These are phyloP conservation scores for Gypsophila paniculata DNA, from an alignment of 179 eudicot genomes.

Conservation along the genomic window DNA sequence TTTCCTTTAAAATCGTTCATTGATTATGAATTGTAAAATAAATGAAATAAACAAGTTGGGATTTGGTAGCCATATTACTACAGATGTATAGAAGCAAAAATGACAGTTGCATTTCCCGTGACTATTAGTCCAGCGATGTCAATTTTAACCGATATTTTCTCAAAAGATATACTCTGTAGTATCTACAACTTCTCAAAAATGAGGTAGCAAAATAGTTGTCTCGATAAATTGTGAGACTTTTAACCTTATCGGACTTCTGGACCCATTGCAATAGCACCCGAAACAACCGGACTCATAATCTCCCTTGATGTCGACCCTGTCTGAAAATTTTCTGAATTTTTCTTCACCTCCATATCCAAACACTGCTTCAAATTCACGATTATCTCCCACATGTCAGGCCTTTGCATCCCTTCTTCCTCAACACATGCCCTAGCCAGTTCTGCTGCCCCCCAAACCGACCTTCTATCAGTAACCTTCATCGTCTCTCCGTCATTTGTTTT, in stretches of 20 bases:
- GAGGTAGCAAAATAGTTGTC: too few relatives aligned
- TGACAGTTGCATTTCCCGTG: too few relatives aligned
- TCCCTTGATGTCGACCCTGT: not conserved
- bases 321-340: not conserved
- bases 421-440: conserved; percentile 3
- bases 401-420: not conserved
- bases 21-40: too few relatives aligned
- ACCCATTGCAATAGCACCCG: not conserved
- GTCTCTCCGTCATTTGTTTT: not conserved
- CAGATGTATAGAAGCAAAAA: too few relatives aligned
- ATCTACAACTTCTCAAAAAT: too few relatives aligned
- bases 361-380: not conserved
- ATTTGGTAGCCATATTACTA: too few relatives aligned
- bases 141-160: not conserved
- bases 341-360: conserved; percentile 3
- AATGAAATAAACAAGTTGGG: too few relatives aligned
- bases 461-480: not conserved
- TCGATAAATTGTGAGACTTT: too few relatives aligned
- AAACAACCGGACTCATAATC: not conserved
- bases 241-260: not conserved
- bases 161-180: not conserved
- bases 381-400: conserved; percentile 9
- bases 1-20: too few relatives aligned
- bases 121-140: too few relatives aligned
- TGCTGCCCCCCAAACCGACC: not conserved